Evolutionary conservation across 2,329 filamentous ascomycete species (phyloP).

Genomic region (Aphanocladium album): DNA sequence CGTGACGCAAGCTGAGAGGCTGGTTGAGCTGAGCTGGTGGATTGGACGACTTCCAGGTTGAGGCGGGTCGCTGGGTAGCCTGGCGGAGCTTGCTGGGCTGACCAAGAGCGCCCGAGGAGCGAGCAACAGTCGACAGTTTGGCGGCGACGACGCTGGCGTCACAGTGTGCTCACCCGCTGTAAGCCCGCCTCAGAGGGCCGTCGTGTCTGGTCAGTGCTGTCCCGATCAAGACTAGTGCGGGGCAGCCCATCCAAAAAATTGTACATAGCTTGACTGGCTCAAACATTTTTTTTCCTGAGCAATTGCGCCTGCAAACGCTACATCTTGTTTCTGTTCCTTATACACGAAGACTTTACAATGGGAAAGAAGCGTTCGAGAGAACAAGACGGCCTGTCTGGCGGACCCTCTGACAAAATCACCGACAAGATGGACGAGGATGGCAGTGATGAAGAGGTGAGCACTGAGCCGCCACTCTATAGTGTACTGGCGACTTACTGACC

Average conservation of each 20-base stretch:
- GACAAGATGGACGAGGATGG: constrained; percentile 48
- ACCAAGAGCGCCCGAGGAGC: neutral
- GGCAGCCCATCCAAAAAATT: constrained; percentile 10
- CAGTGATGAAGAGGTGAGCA: constrained; percentile 49
- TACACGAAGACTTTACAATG: constrained; percentile 28
- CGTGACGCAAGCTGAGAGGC: constrained; percentile 15
- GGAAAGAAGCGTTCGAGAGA: constrained; percentile 48
- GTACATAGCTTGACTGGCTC: neutral
- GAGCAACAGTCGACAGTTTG: neutral
- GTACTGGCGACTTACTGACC: constrained; percentile 2
- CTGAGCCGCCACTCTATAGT: neutral
- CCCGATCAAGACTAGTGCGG: constrained; percentile 12
- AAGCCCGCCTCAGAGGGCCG: neutral
- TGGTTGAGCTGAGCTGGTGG: constrained; percentile 3
- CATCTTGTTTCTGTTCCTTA: neutral
- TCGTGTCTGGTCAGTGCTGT: neutral
- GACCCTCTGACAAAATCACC: constrained; percentile 35
- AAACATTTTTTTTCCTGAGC: neutral
- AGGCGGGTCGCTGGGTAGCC: neutral
- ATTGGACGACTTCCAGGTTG: neutral
- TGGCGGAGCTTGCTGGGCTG: constrained; percentile 2
- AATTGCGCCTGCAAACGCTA: neutral
- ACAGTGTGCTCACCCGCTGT: neutral
- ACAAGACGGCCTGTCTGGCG: constrained; percentile 36
- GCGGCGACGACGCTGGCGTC: neutral